Evolutionary conservation across 768 basidiomycete genomes (phyloP).

Genomic region (Leccinum broughii): DNA sequence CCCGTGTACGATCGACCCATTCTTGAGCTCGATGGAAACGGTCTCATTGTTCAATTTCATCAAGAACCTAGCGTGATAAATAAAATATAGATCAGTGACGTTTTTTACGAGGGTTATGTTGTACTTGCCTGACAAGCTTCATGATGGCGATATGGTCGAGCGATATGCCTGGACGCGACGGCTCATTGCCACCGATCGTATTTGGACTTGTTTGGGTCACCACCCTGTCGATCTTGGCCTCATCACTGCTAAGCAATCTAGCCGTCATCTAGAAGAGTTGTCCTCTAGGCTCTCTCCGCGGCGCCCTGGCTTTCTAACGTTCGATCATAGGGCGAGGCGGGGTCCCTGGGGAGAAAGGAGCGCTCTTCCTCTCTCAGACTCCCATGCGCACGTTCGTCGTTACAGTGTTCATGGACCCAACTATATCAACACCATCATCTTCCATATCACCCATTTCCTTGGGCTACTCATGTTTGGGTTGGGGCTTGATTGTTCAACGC

Average conservation of each 20-base stretch:
- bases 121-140: slow-evolving; percentile 79
- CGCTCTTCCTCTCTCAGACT: too few relatives aligned
- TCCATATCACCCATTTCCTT: too few relatives aligned
- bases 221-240: neutral
- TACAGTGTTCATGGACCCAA: too few relatives aligned
- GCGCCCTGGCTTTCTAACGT: too few relatives aligned
- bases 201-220: slow-evolving; percentile 24
- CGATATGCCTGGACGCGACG: slow-evolving; percentile 18
- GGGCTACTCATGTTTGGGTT: too few relatives aligned
- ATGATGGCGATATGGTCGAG: slow-evolving; percentile 43
- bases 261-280: too few relatives aligned
- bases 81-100: slow-evolving; percentile 23
- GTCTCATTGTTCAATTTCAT: slow-evolving; percentile 99
- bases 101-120: slow-evolving; percentile 8
- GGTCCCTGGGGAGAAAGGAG: too few relatives aligned
- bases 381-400: too few relatives aligned
- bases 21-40: slow-evolving; percentile 97
- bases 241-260: neutral
- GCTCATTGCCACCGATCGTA: slow-evolving; percentile 17
- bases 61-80: slow-evolving; percentile 66
- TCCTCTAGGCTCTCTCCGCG: too few relatives aligned
- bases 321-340: too few relatives aligned
- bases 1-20: slow-evolving; percentile 92
- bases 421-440: too few relatives aligned
- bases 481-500: too few relatives aligned